Evolutionary conservation across 441 rosid genomes (phyloP), one percentile per base, ranked within the genome.

Genomic region (Biscutella auriculata): DNA sequence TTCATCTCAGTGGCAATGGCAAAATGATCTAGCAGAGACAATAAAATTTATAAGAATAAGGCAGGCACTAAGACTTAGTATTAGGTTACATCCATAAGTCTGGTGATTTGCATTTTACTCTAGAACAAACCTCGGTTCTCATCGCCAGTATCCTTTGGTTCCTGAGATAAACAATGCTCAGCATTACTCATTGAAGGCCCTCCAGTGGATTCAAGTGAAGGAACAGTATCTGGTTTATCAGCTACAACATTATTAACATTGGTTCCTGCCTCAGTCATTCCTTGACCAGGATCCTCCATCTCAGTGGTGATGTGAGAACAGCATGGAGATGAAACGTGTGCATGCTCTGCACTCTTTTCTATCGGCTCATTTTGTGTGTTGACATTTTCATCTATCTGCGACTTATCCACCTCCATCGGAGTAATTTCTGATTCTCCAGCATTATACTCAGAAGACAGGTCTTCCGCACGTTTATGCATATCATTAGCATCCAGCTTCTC

Each of bases 71-170:
- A 60, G 54, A 62, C 42, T 32, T 45, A 7, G 62, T n/a, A 69
- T 40, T 49, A 46, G 26, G 28, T 27, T 61, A 19, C 23, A 19
- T 19, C 23, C 23, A 19, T 19, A 19, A 19, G 2, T 19, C 23
- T 19, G 4, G 23, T 19, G 23, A 19, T 19, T 19, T 6, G 62
- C 68, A 66, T 47, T 52, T 55, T 39, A 70, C 63, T 61, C 43
- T 60, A 60, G 16, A 67, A 75, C 83, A 66, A 68, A 88, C 96
- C 96, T 85, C 60, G 82, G 68, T 75, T 77, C 70, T 72, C 74
- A 66, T 76, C 56, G 41, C 66, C 70, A 17, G 68, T 39, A 60
- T 68, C 66, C 51, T 57, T 63, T 44, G 52, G 54, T 41, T 73
- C 79, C 66, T 34, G 60, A 54, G 60, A 39, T 40, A 49, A 60